phyloP scores from a whole-genome alignment of 768 basidiomycete genomes.

The Albatrellus ellisii region DNA sequence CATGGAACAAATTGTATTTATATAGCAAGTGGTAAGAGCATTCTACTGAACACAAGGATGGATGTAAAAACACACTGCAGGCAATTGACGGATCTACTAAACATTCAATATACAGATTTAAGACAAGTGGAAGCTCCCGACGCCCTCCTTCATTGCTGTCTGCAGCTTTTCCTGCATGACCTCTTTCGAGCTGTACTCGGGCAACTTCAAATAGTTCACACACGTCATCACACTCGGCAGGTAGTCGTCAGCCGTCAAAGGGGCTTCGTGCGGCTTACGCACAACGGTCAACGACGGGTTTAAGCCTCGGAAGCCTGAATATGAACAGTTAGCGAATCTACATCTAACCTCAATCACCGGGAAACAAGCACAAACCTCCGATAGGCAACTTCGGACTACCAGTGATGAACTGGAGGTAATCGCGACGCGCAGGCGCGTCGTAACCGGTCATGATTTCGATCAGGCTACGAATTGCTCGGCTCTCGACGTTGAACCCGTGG shows the following conservation, averaged over 20 bases:
- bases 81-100: not conserved
- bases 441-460: slow-evolving; percentile 80
- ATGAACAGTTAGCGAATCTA: slow-evolving; percentile 1
- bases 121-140: slow-evolving; percentile 95
- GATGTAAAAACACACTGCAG: slow-evolving; percentile 5
- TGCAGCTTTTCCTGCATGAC: slow-evolving; percentile 76
- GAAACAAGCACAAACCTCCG: slow-evolving; percentile 48
- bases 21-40: not conserved
- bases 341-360: not conserved
- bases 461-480: slow-evolving; percentile 79
- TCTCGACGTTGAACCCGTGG: slow-evolving; percentile 95
- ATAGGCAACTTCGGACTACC: slow-evolving; percentile 95
- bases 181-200: slow-evolving; percentile 83
- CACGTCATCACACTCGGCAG: slow-evolving; percentile 98
- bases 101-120: slow-evolving; percentile 23
- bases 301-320: slow-evolving; percentile 81
- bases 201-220: slow-evolving; percentile 91
- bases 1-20: no score
- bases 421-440: slow-evolving; percentile 59
- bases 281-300: slow-evolving; percentile 94
- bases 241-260: slow-evolving; percentile 86
- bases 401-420: slow-evolving; percentile 93
- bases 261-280: slow-evolving; percentile 89
- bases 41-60: slow-evolving; percentile 9
- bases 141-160: slow-evolving; percentile 84